Base-by-base conservation (phyloP, 176 grass and related monocot genomes). In the Oryza coarctata region DNA sequence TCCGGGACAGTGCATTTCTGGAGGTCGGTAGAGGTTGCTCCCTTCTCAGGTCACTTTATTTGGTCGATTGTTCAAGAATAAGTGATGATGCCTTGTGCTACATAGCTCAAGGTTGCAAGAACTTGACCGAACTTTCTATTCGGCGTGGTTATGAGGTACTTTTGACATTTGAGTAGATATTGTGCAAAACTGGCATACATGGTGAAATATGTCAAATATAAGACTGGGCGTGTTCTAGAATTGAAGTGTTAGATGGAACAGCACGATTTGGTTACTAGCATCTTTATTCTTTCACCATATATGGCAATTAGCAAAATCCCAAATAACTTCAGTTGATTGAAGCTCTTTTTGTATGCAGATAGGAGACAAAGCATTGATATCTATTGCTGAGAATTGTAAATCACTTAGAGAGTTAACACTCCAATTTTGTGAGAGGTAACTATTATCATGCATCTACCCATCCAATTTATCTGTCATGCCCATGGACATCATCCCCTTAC, bases 21-120 rank as follows among this genome's bases (percentile, higher is more conserved):
- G 95, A 98, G 89, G 82, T 98, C 78, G 95, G 92, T 71, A 86
- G 75, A 83, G 92, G 95, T 32, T 98, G 95, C 75, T 87, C 90
- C 31, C 88, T 92, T 83, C 85, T 98, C 25, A 82, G 60, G 68
- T 79, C 84, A 69, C 92, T 98, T 84, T 74, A 84, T 67, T 91
- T 98, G 80, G 88, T 93, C 5, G 90, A 93, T 72, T 98, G 92
- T 86, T 79, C 86, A 20, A 91, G 68, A 68, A 81, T 98, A 70
- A 88, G 88, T 88, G 95, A 98, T 71, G 87, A 91, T 83, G 95
- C 90, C 68, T 79, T 98, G 83, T 86, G 86, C 72, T 82, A 92
- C 47, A 76, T 98, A 68, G 90, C 95, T 89, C 79, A 84, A 68
- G 92, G 95, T 72, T 98, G 95, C 73, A 94, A 77, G 86, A 89